Base-by-base conservation (phyloP, 1,284 basidiomycete species). In the Sparassis latifolia region DNA sequence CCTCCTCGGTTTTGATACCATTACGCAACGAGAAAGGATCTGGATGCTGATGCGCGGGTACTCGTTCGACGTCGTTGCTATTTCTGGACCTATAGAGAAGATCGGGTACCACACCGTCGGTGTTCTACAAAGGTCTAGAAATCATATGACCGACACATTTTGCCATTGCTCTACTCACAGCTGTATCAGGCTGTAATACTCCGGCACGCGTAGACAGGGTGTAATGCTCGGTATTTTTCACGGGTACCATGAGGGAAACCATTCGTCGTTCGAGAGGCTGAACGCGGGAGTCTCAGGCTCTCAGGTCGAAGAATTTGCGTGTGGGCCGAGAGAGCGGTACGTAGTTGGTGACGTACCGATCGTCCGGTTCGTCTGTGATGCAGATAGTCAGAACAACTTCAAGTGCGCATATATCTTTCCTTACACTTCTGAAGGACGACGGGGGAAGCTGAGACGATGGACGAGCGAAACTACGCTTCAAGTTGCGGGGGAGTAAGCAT, bases 11-110 rank as follows among this genome's bases (percentile, higher is more conserved):
- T 59, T 84, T 77, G 54, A 83, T 55, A 5, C 79, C 80, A 53
- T 66, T 69, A 48, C 75, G 74, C 57, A 89, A 71, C 56, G 70
- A 74, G 66, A 75, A 88, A 2, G 87, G 86, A 66, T 89, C 86
- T 6, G 48, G 38, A 31, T 52, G 49, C 48, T 33, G 52, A 47
- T 42, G 44, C 45, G 35, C 50, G 42, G 27, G 56, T 53, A 32
- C 52, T 30, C 52, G 49, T 54, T 69, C 66, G 55, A 66, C 55
- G 54, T 68, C 65, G 43, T 6, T 7, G 35, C 12, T 27, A 6
- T 28, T 42, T 54, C 56, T 42, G 55, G 57, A 58, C 39, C 51
- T 52, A 20, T 20, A 20, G 20, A 20, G 20, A 37, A 55, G 52
- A 54, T 59, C 51, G 51, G 54, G 52, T 59, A 59, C 59, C 55